Evolutionary conservation across 371 early-diverging fungal species (phyloP).

Genomic region (Mucor sp.): DNA sequence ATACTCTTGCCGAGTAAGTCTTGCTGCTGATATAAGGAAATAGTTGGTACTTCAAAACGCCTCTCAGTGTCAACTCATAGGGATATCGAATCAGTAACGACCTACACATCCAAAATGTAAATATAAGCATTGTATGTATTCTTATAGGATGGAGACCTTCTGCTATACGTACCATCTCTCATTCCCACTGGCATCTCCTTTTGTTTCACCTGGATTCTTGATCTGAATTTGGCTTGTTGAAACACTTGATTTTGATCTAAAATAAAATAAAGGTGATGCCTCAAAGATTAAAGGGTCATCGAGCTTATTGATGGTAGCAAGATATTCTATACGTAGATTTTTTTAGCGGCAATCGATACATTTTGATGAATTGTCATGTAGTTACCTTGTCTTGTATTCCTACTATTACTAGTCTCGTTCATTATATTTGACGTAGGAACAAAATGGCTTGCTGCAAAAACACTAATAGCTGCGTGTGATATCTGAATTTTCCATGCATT

Average conservation of each 20-base stretch:
- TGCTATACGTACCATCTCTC: slow-evolving; percentile 47
- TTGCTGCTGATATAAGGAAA: slow-evolving; percentile 27
- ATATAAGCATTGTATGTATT: neutral
- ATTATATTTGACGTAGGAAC: slow-evolving; percentile 15
- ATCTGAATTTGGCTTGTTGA: slow-evolving; percentile 65
- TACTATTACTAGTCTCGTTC: neutral
- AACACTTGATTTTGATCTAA: slow-evolving; percentile 25
- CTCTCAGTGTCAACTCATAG: slow-evolving; percentile 67
- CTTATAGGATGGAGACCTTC: neutral
- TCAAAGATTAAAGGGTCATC: slow-evolving; percentile 37
- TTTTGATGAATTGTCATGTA: no score
- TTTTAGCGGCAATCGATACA: no score
- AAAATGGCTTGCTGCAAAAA: slow-evolving; percentile 30
- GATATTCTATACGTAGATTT: slow-evolving; percentile 11
- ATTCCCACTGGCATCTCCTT: slow-evolving; percentile 48
- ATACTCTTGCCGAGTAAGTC: slow-evolving; percentile 40
- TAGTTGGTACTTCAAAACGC: slow-evolving; percentile 60
- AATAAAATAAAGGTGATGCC: slow-evolving; percentile 31
- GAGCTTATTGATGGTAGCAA: slow-evolving; percentile 17
- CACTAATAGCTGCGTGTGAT: slow-evolving; percentile 26
- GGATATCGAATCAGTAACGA: slow-evolving; percentile 56
- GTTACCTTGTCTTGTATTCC: slow-evolving; percentile 9
- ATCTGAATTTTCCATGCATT: slow-evolving; percentile 52
- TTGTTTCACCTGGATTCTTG: slow-evolving; percentile 55
- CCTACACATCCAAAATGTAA: slow-evolving; percentile 30